Conservation (phyloP, 2,329 filamentous ascomycete species). For the Cordyceps militaris region DNA sequence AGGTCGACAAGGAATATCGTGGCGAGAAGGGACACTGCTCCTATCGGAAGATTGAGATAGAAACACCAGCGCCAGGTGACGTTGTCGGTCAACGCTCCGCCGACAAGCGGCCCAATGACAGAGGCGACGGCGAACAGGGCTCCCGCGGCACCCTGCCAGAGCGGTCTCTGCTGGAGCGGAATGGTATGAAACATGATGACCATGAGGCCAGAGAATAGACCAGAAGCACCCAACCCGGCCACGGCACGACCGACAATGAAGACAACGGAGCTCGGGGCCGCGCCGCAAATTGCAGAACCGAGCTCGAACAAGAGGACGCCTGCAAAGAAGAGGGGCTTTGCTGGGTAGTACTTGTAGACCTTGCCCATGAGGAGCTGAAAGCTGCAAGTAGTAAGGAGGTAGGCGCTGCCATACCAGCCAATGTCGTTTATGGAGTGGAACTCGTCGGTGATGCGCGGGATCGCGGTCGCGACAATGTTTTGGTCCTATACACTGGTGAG, state of each 20-base stretch:
- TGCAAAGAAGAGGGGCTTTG: slow-evolving; percentile 30
- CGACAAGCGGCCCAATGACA: slow-evolving; percentile 17
- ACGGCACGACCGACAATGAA: slow-evolving; percentile 17
- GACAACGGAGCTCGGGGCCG: slow-evolving; percentile 13
- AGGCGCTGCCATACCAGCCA: slow-evolving; percentile 38
- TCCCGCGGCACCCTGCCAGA: slow-evolving; percentile 30
- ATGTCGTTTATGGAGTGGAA: slow-evolving; percentile 34
- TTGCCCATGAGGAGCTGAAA: slow-evolving; percentile 43
- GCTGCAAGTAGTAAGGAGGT: slow-evolving; percentile 41
- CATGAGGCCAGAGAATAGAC: slow-evolving; percentile 30
- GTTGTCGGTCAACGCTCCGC: slow-evolving; percentile 20
- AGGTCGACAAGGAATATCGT: slow-evolving; percentile 20
- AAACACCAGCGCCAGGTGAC: slow-evolving; percentile 25
- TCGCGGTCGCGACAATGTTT: slow-evolving; percentile 32
- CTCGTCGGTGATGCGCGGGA: slow-evolving; percentile 28
- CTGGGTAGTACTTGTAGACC: slow-evolving; percentile 44
- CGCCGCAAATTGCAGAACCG: slow-evolving; percentile 28
- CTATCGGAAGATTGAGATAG: slow-evolving; percentile 25
- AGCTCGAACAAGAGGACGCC: slow-evolving; percentile 30
- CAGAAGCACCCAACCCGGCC: slow-evolving; percentile 25
- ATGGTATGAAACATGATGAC: slow-evolving; percentile 23
- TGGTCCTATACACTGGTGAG: slow-evolving; percentile 21
- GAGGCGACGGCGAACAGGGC: slow-evolving; percentile 32
- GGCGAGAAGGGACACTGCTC: slow-evolving; percentile 18
- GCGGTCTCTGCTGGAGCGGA: slow-evolving; percentile 21